Evolutionary conservation across 2,329 filamentous ascomycete species (phyloP).

Genomic region (Alternaria panax): DNA sequence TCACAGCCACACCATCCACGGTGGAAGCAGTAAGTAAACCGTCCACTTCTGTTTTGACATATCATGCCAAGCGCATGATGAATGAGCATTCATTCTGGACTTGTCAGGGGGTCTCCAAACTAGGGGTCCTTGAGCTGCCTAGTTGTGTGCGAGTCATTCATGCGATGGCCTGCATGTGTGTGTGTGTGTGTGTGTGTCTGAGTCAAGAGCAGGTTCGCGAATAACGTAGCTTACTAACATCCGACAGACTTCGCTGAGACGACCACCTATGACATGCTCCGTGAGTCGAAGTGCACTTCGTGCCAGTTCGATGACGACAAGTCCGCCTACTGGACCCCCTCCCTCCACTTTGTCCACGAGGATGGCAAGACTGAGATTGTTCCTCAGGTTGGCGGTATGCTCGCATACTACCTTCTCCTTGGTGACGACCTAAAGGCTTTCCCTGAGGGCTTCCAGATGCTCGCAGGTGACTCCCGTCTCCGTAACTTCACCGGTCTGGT

Average conservation of each 20-base stretch:
- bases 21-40: conserved; percentile 63
- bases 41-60: conserved; percentile 45
- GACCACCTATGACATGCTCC: conserved; percentile 68
- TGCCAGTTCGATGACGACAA: conserved; percentile 59
- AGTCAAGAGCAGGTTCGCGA: conserved; percentile 29
- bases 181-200: conserved; percentile 22
- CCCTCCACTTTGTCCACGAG: conserved; percentile 71
- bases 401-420: conserved; percentile 80
- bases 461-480: conserved; percentile 69
- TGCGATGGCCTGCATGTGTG: background rate
- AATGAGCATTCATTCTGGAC: conserved; percentile 6
- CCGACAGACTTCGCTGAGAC: conserved; percentile 63
- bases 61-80: conserved; percentile 17
- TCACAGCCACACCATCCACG: conserved; percentile 46
- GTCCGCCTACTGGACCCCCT: conserved; percentile 64
- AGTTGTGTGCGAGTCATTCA: background rate
- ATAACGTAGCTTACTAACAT: conserved; percentile 29
- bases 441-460: conserved; percentile 74
- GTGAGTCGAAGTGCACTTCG: conserved; percentile 72
- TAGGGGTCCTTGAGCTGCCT: background rate
- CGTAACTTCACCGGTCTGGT: conserved; percentile 65
- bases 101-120: background rate
- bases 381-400: conserved; percentile 60
- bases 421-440: conserved; percentile 74
- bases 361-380: conserved; percentile 72